Conservation (phyloP, 2,329 filamentous ascomycete genomes). For the Tolypocladium tundrense region DNA sequence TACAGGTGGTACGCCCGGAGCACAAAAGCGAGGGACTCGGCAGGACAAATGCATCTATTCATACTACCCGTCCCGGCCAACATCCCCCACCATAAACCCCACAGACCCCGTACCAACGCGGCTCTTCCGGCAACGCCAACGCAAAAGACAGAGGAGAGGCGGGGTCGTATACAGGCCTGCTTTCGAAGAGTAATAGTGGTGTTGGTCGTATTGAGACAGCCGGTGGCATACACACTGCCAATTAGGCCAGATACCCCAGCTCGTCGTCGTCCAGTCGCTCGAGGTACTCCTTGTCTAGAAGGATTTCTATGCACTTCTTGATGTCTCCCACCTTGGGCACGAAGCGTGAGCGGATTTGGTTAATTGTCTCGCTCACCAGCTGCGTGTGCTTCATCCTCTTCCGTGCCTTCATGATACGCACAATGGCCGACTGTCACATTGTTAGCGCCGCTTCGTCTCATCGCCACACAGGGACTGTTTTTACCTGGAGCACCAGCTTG, state of each 20-base stretch:
- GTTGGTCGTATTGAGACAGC: not conserved
- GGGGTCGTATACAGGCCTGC: not conserved
- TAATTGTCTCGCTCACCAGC: conserved; percentile 89
- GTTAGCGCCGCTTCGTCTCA: conserved; percentile 12
- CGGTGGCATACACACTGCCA: not conserved
- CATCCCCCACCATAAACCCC: not conserved
- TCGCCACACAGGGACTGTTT: conserved; percentile 15
- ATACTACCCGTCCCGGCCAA: not conserved
- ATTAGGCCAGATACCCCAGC: conserved; percentile 82
- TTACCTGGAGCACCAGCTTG: conserved; percentile 90
- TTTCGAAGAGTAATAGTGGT: not conserved
- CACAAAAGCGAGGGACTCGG: not conserved
- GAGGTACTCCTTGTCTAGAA: conserved; percentile 97
- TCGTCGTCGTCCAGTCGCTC: conserved; percentile 93
- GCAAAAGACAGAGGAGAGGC: not conserved
- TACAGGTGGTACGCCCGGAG: too few species aligned
- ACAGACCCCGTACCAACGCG: not conserved
- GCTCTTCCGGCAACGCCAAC: conserved; percentile 1
- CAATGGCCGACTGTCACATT: conserved; percentile 72
- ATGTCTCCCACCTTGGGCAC: conserved; percentile 89
- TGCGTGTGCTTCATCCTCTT: conserved; percentile 98
- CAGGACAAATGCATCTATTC: not conserved
- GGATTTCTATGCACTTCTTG: conserved; percentile 98
- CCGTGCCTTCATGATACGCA: conserved; percentile 98
- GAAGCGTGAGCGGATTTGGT: conserved; percentile 87